These are phyloP conservation scores for Malus domestica DNA, from an alignment of 306 rosid species.

Conservation along the genomic window DNA sequence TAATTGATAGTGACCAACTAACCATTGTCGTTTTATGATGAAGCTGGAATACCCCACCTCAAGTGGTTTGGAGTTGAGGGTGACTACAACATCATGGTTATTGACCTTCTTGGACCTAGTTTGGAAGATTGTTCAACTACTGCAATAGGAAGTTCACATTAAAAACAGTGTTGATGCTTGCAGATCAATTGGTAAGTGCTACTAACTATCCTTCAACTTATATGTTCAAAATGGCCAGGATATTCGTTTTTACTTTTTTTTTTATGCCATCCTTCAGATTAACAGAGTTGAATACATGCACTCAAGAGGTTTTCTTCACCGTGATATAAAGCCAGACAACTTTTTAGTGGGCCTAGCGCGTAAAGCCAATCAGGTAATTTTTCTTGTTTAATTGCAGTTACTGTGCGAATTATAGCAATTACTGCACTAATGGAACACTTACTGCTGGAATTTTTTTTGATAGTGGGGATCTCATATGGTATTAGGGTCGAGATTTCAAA, in stretches of 20 bases:
- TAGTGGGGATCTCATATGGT: not conserved
- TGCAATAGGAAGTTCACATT: slow-evolving; percentile 82
- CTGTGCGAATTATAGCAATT: not conserved
- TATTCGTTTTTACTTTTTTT: not conserved
- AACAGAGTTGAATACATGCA: slow-evolving; percentile 99
- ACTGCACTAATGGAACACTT: not conserved
- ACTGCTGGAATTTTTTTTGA: not conserved
- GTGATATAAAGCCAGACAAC: slow-evolving; percentile 98
- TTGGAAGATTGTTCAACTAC: slow-evolving; percentile 96
- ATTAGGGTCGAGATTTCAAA: not conserved
- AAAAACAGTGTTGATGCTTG: slow-evolving; percentile 97
- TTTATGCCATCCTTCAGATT: slow-evolving; percentile 49
- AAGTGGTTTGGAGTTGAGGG: slow-evolving; percentile 99
- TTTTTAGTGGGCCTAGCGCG: slow-evolving; percentile 97
- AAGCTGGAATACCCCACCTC: slow-evolving; percentile 97
- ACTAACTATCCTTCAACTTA: slow-evolving; percentile 3
- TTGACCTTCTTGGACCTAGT: slow-evolving; percentile 99
- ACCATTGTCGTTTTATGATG: slow-evolving; percentile 28
- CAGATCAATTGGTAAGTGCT: slow-evolving; percentile 88
- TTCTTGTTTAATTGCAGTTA: not conserved
- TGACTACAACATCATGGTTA: slow-evolving; percentile 92
- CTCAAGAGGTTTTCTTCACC: slow-evolving; percentile 98
- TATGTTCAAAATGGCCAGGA: slow-evolving; percentile 11
- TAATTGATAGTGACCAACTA: slow-evolving; percentile 11
- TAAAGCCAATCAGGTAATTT: slow-evolving; percentile 87